Base-by-base conservation (phyloP, 2,329 filamentous ascomycete genomes). In the Camptophora hylomeconis region DNA sequence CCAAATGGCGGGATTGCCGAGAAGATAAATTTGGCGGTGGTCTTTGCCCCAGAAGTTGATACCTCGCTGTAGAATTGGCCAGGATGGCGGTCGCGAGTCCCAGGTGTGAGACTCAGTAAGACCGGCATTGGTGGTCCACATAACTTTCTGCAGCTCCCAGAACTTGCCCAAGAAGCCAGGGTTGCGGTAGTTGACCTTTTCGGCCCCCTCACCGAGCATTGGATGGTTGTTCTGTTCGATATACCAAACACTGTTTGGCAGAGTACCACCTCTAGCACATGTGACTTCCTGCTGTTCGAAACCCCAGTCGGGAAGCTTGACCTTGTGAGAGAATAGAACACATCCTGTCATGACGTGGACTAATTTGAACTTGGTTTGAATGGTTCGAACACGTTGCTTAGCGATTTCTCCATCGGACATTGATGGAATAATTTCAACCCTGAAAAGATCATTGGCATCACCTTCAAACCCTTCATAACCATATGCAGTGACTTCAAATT, bases 31-130 rank as follows among this genome's bases (percentile, higher is more conserved):
- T 54, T 98, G 89, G 37, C 84, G 82, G 54, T 93, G 69, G 48
- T 94, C 70, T 48, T 80, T 84, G 42, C 87, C 84, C 89, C 89
- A 98, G 67, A 98, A 98, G 64, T 98, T 98, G 67, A 98, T 98
- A 47, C 89, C 89, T 38, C 89, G 82, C 43, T 73, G 73, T 29
- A 98, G 72, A 33, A 92, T 71, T 13, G 89, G 89, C 89, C 89
- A 98, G 5, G 84, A 87, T 18, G 75, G 72, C 17, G 89, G 89
- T 24, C 89, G 80, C 25, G 89, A 95, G 53, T 98, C 89, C 89
- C 92, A 98, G 29, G 86, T 83, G 51, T 98, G 89, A 11, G 86
- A 93, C 49, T 98, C 89, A 15, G 89, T 82, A 26, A 98, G 72
- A 23, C 89, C 89, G 17, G 89, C 89, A 51, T 98, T 98, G 19